Percentiles rank a stretch among this genome's conserved stretches.
These are phyloP conservation scores for Serendipita vermifera DNA, from an alignment of 768 basidiomycete genomes.

Conservation along the genomic window DNA sequence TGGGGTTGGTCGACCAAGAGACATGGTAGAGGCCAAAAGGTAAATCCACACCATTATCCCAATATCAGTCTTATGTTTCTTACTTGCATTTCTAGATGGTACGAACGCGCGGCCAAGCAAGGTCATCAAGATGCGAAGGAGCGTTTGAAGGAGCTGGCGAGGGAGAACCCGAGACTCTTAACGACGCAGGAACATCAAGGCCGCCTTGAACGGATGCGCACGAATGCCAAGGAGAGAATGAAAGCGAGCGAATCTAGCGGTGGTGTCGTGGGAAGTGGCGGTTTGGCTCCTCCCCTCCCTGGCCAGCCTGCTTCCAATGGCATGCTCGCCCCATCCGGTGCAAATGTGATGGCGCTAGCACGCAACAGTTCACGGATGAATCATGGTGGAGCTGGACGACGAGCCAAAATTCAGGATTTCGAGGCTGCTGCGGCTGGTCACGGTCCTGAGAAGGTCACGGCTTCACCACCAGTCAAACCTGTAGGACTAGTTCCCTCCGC, in stretches of 20 bases:
- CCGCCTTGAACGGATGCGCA: constrained; percentile 67
- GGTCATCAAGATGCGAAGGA: constrained; percentile 71
- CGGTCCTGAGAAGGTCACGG: neutral
- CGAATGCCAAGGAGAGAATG: constrained; percentile 35
- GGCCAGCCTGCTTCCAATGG: no score
- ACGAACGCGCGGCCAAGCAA: constrained; percentile 42
- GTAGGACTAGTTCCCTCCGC: neutral
- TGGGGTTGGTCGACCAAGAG: constrained; percentile 57
- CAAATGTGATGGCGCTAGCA: neutral
- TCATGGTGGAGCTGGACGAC: neutral
- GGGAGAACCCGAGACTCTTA: neutral
- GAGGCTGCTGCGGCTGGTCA: neutral
- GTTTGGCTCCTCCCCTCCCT: neutral
- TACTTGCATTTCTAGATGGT: no score
- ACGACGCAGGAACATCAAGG: constrained; percentile 53
- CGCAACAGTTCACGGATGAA: neutral
- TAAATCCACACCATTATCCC: no score
- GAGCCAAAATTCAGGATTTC: neutral
- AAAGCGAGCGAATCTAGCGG: neutral
- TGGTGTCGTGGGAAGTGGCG: neutral
- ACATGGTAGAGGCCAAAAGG: constrained; percentile 18
- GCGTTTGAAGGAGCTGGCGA: constrained; percentile 53
- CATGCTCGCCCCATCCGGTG: neutral
- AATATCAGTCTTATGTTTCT: no score
- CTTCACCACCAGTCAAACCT: neutral